Evolutionary conservation across 148 eudicot genomes (phyloP).

Genomic region (Heliosperma pusillum): DNA sequence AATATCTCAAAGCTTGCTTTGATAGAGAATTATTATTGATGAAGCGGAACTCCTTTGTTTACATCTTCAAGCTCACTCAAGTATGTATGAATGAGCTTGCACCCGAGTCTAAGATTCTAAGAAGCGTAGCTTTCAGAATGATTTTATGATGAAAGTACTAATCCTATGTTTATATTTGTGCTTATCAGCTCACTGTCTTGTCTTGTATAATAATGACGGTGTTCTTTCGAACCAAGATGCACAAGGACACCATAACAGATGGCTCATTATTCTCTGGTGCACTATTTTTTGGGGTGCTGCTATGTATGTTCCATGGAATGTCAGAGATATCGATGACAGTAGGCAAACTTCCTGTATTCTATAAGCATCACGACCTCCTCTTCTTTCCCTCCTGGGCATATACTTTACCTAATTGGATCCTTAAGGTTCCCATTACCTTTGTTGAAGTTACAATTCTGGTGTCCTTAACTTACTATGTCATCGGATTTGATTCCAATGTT

Average conservation of each 20-base stretch:
- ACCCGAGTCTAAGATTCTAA: neutral
- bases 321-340: slow-evolving; percentile 64
- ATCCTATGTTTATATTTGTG: neutral
- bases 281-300: slow-evolving; percentile 40
- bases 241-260: slow-evolving; percentile 28
- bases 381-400: slow-evolving; percentile 80
- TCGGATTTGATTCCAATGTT: slow-evolving; percentile 71
- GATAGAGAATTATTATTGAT: slow-evolving; percentile 61
- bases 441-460: slow-evolving; percentile 49
- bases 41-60: slow-evolving; percentile 75
- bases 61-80: slow-evolving; percentile 51
- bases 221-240: slow-evolving; percentile 66
- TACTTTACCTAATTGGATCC: slow-evolving; percentile 66
- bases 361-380: slow-evolving; percentile 62
- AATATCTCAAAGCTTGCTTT: slow-evolving; percentile 49
- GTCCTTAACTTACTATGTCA: slow-evolving; percentile 52
- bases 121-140: neutral
- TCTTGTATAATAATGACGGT: slow-evolving; percentile 53
- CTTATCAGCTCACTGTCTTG: slow-evolving; percentile 42
- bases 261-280: slow-evolving; percentile 53
- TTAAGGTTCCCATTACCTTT: slow-evolving; percentile 55
- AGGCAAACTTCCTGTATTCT: slow-evolving; percentile 69
- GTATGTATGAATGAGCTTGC: slow-evolving; percentile 27
- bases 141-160: neutral
- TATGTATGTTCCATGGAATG: slow-evolving; percentile 55